phyloP scores from a whole-genome alignment of 345 rosid genomes.

The Ceriops decandra region DNA sequence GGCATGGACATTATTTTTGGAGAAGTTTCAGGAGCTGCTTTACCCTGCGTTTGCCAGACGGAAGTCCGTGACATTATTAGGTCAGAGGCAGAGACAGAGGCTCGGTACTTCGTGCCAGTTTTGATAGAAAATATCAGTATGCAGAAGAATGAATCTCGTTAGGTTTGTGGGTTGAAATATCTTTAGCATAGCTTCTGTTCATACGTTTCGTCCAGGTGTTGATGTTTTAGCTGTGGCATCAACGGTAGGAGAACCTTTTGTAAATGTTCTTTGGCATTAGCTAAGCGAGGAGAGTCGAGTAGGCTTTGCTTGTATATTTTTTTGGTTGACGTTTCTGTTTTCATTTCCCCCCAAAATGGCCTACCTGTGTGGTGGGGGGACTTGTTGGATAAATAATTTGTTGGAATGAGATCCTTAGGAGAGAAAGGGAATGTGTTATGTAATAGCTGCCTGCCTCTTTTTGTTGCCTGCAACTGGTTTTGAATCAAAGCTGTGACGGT shows the following conservation, averaged over 20 bases:
- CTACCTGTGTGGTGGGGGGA: neutral
- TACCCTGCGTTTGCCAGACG: slow-evolving; percentile 64
- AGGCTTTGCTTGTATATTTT: slow-evolving; percentile 21
- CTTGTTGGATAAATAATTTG: slow-evolving; percentile 64
- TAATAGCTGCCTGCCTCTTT: slow-evolving; percentile 4
- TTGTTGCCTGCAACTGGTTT: neutral
- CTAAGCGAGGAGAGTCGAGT: slow-evolving; percentile 26
- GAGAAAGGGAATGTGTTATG: slow-evolving; percentile 4
- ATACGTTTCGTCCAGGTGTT: slow-evolving; percentile 21
- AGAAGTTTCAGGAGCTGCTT: slow-evolving; percentile 70
- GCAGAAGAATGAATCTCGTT: slow-evolving; percentile 15
- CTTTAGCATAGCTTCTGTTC: slow-evolving; percentile 25
- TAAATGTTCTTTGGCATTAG: slow-evolving; percentile 44
- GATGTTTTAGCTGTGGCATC: slow-evolving; percentile 24
- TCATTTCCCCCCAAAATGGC: neutral
- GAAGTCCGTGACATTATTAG: slow-evolving; percentile 49
- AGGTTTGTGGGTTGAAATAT: slow-evolving; percentile 25
- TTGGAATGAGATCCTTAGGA: slow-evolving; percentile 21
- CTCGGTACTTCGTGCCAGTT: slow-evolving; percentile 99
- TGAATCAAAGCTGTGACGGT: neutral
- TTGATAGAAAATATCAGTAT: slow-evolving; percentile 37
- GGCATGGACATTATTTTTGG: slow-evolving; percentile 76
- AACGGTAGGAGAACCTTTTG: slow-evolving; percentile 24
- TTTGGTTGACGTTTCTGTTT: neutral
- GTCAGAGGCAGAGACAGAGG: slow-evolving; percentile 88